Evolutionary conservation across 2,329 filamentous ascomycete genomes (phyloP).

Genomic region (Ascochyta clinopodiicola): DNA sequence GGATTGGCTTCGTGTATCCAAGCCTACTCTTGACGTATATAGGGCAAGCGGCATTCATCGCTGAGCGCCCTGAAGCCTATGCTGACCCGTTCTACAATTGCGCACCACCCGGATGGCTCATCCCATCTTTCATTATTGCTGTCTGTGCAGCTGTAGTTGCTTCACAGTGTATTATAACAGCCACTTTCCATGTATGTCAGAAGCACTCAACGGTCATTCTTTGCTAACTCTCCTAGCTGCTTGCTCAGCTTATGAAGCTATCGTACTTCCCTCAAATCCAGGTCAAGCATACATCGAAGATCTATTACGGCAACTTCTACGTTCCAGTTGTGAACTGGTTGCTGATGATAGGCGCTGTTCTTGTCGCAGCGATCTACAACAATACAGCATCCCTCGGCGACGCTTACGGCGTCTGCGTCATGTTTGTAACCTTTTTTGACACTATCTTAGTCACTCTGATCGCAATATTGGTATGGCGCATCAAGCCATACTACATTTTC

Average conservation of each 20-base stretch:
- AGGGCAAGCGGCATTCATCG: constrained; percentile 78
- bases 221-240: constrained; percentile 50
- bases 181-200: constrained; percentile 67
- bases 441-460: constrained; percentile 77
- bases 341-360: constrained; percentile 74
- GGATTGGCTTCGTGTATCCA: constrained; percentile 72
- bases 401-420: constrained; percentile 81
- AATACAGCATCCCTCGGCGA: constrained; percentile 70
- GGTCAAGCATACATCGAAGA: constrained; percentile 72
- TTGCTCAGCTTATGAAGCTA: constrained; percentile 75
- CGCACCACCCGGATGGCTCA: constrained; percentile 71
- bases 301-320: constrained; percentile 77
- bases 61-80: constrained; percentile 64
- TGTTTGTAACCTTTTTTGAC: constrained; percentile 79
- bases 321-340: constrained; percentile 80
- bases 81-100: constrained; percentile 78
- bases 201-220: background rate
- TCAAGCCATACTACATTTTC: constrained; percentile 65
- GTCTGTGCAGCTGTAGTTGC: constrained; percentile 76
- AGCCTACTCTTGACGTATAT: constrained; percentile 71
- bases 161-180: constrained; percentile 80
- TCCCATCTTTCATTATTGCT: constrained; percentile 72
- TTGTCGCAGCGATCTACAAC: constrained; percentile 76
- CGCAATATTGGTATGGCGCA: constrained; percentile 74
- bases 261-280: constrained; percentile 80